A percentile compares a stretch with the other conserved stretches of the same genome.
Conservation (phyloP, 805 yeast genomes). For the Yamadazyma insecticola region DNA sequence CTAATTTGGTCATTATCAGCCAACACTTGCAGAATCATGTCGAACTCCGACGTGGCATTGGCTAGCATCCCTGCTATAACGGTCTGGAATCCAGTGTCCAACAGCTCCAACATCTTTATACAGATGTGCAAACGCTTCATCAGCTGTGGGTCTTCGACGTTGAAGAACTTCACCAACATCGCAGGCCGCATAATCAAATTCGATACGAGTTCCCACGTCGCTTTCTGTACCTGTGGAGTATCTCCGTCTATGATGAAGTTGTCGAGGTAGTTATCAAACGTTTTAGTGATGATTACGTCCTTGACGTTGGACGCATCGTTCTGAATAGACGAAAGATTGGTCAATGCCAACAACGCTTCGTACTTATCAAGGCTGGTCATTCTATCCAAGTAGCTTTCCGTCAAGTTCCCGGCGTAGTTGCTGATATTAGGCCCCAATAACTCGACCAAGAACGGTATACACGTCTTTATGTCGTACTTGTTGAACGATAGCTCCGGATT, state of each 20-base stretch:
- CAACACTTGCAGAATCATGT: slow-evolving; percentile 27
- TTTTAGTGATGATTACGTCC: slow-evolving; percentile 39
- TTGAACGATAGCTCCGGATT: slow-evolving; percentile 40
- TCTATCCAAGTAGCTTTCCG: slow-evolving; percentile 21
- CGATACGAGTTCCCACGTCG: slow-evolving; percentile 59
- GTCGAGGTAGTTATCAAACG: slow-evolving; percentile 42
- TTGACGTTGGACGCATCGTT: slow-evolving; percentile 28
- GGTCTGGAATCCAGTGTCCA: slow-evolving; percentile 23
- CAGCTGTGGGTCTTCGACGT: slow-evolving; percentile 34
- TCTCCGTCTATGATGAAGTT: slow-evolving; percentile 38
- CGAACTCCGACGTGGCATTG: slow-evolving; percentile 36
- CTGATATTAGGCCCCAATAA: slow-evolving; percentile 33
- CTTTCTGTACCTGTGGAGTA: slow-evolving; percentile 44
- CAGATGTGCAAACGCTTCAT: slow-evolving; percentile 24
- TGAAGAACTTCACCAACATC: slow-evolving; percentile 54
- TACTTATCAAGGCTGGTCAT: slow-evolving; percentile 40
- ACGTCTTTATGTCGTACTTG: slow-evolving; percentile 29
- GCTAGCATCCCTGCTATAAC: slow-evolving; percentile 35
- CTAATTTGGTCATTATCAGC: slow-evolving; percentile 12
- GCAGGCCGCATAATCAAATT: slow-evolving; percentile 46
- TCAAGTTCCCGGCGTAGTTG: slow-evolving; percentile 12
- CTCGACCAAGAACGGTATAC: slow-evolving; percentile 47
- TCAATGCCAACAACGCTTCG: slow-evolving; percentile 60
- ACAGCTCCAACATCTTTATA: slow-evolving; percentile 30
- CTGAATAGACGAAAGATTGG: slow-evolving; percentile 53